phyloP scores from a whole-genome alignment of 768 basidiomycete species.

The Amanita jacksonii region DNA sequence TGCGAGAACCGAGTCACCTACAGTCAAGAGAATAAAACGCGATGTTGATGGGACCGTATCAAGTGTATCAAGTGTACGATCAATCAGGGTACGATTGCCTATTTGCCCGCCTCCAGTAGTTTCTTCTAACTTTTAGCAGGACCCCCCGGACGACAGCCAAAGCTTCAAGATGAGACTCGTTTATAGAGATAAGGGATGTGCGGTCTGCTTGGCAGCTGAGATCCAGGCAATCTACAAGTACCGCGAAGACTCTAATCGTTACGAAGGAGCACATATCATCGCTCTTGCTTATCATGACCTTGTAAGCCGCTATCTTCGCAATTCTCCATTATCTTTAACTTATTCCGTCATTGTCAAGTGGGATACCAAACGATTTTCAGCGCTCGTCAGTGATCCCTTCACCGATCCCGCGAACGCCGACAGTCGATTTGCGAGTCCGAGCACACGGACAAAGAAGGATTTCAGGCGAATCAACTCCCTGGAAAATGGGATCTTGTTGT shows the following conservation, averaged over 20 bases:
- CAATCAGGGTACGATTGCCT: conserved; percentile 11
- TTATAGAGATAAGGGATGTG: conserved; percentile 14
- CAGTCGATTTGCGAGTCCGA: conserved; percentile 9
- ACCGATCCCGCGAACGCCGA: conserved; percentile 12
- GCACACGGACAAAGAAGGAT: conserved; percentile 9
- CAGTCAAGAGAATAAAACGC: conserved; percentile 6
- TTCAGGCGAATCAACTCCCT: conserved; percentile 13
- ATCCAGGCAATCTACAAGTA: conserved; percentile 11
- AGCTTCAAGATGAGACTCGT: conserved; percentile 15
- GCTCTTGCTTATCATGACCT: not conserved
- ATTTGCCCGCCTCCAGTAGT: conserved; percentile 9
- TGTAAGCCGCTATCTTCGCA: conserved; percentile 11
- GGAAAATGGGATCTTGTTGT: conserved; percentile 14
- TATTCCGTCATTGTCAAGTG: conserved; percentile 12
- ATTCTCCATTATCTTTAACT: conserved; percentile 9
- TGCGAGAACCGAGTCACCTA: conserved; percentile 1
- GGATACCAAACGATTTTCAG: conserved; percentile 6
- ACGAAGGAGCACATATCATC: conserved; percentile 13
- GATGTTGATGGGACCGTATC: conserved; percentile 7
- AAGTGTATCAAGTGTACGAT: conserved; percentile 8
- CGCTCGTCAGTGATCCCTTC: conserved; percentile 10
- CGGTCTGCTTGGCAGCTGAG: conserved; percentile 13
- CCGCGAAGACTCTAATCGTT: conserved; percentile 13
- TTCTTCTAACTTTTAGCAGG: conserved; percentile 9
- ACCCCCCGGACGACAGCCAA: conserved; percentile 9